Evolutionary conservation across 352 stramenopile genomes (phyloP).

Genomic region (Phytopythium montanum): DNA sequence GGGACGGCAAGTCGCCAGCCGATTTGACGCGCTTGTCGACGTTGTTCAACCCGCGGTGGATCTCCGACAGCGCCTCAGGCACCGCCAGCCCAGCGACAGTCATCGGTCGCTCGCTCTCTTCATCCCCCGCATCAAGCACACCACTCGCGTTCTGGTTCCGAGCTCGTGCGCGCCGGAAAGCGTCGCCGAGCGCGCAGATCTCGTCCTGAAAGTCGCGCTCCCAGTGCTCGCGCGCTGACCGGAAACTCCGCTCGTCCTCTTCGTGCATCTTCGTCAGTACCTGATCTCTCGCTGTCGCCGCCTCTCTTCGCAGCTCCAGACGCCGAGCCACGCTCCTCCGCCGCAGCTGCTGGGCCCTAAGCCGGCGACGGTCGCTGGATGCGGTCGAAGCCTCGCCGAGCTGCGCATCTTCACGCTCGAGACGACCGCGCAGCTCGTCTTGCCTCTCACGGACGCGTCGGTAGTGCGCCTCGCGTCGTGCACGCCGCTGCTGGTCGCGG

Average conservation of each 20-base stretch:
- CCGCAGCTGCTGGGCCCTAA: constrained; percentile 36
- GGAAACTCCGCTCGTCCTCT: constrained; percentile 21
- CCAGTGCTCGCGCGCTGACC: constrained; percentile 37
- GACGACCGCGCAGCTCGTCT: constrained; percentile 33
- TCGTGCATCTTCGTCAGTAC: constrained; percentile 16
- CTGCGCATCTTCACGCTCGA: constrained; percentile 6
- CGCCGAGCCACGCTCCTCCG: constrained; percentile 34
- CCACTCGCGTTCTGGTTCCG: constrained; percentile 4
- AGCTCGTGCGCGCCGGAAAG: constrained; percentile 34
- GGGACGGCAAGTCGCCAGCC: constrained; percentile 12
- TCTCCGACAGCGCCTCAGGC: constrained; percentile 39
- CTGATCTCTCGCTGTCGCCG: constrained; percentile 17
- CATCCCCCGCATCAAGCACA: not conserved
- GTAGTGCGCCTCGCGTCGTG: constrained; percentile 38
- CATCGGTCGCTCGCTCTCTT: constrained; percentile 24
- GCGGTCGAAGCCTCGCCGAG: constrained; percentile 11
- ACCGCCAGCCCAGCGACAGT: constrained; percentile 52
- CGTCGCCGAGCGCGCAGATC: constrained; percentile 35
- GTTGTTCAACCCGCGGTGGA: constrained; percentile 35
- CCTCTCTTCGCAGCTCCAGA: constrained; percentile 31
- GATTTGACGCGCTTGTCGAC: constrained; percentile 46
- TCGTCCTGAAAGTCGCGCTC: constrained; percentile 49
- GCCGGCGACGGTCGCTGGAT: constrained; percentile 16
- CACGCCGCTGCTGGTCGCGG: constrained; percentile 35
- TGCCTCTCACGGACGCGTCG: constrained; percentile 39